Conservation (phyloP, 768 basidiomycete species). For the Russula abietina region DNA sequence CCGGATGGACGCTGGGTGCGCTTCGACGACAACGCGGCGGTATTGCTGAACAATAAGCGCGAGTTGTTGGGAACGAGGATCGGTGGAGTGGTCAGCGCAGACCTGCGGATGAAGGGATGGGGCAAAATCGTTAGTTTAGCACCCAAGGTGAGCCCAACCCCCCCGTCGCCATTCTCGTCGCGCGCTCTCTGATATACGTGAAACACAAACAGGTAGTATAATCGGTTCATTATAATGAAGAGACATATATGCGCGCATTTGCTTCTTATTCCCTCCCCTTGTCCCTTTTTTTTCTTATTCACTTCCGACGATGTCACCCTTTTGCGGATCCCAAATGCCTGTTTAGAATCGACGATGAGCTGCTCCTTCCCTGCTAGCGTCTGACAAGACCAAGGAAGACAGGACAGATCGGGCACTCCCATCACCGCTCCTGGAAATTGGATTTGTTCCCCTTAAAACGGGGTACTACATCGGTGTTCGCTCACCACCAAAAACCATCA, state of each 20-base stretch:
- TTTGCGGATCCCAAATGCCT: background rate
- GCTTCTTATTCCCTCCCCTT: background rate
- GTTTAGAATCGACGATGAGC: conserved; percentile 2
- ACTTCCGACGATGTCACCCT: conserved; percentile 3
- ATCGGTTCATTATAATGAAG: background rate
- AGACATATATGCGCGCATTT: background rate
- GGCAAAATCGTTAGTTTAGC: conserved; percentile 89
- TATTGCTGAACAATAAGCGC: conserved; percentile 89
- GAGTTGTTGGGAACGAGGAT: conserved; percentile 96
- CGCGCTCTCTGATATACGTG: background rate
- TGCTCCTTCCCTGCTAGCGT: conserved; percentile 3
- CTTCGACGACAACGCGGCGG: conserved; percentile 96
- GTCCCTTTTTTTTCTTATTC: background rate
- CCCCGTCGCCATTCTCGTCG: conserved; percentile 4
- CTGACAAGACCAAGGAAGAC: background rate
- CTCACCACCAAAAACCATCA: conserved; percentile 1
- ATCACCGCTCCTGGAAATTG: conserved; percentile 9
- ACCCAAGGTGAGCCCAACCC: conserved; percentile 57
- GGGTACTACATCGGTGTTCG: background rate
- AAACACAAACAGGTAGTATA: conserved; percentile 12
- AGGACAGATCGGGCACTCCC: background rate
- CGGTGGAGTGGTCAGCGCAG: conserved; percentile 87
- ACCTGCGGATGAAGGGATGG: conserved; percentile 89
- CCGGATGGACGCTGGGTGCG: conserved; percentile 83
- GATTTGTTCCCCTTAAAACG: background rate